Percentiles rank a stretch among this genome's conserved stretches.
Evolutionary conservation across 2,329 filamentous ascomycete species (phyloP).

Genomic region (Ramularia endophylla): DNA sequence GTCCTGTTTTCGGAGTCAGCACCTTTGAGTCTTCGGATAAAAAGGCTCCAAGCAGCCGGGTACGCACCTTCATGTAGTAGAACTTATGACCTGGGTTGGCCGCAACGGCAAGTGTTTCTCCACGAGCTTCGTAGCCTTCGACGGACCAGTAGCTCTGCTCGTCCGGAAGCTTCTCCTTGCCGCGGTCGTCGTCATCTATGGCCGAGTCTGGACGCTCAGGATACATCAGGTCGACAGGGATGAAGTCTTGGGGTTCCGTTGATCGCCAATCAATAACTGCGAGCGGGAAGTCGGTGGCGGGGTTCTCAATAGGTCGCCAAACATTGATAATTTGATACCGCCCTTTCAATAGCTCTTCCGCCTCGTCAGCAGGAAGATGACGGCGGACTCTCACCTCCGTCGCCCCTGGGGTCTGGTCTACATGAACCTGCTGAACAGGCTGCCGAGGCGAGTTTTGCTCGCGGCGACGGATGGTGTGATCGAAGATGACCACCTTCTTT

Average conservation of each 20-base stretch:
- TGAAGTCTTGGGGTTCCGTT: conserved; percentile 51
- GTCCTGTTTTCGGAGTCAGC: conserved; percentile 32
- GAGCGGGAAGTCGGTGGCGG: conserved; percentile 61
- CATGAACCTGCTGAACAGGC: conserved; percentile 63
- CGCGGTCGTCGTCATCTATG: conserved; percentile 48
- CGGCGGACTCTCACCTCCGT: conserved; percentile 55
- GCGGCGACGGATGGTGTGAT: conserved; percentile 61
- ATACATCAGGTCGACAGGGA: conserved; percentile 57
- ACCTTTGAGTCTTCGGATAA: too few species aligned
- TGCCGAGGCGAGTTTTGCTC: conserved; percentile 49
- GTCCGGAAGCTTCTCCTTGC: conserved; percentile 52
- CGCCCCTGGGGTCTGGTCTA: conserved; percentile 62
- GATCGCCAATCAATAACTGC: conserved; percentile 61
- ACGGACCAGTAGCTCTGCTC: conserved; percentile 40
- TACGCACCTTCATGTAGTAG: conserved; percentile 52
- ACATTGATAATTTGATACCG: conserved; percentile 65
- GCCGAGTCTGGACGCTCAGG: conserved; percentile 40
- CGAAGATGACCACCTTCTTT: conserved; percentile 61
- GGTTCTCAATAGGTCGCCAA: conserved; percentile 60
- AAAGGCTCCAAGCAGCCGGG: too few species aligned
- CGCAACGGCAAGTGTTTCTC: conserved; percentile 57
- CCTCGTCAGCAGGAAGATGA: conserved; percentile 51
- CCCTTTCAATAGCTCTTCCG: conserved; percentile 49
- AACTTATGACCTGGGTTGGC: conserved; percentile 55
- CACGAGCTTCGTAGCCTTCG: conserved; percentile 59